Evolutionary conservation across 1,284 basidiomycete genomes (phyloP).

Genomic region (Apiotrichum gracile): DNA sequence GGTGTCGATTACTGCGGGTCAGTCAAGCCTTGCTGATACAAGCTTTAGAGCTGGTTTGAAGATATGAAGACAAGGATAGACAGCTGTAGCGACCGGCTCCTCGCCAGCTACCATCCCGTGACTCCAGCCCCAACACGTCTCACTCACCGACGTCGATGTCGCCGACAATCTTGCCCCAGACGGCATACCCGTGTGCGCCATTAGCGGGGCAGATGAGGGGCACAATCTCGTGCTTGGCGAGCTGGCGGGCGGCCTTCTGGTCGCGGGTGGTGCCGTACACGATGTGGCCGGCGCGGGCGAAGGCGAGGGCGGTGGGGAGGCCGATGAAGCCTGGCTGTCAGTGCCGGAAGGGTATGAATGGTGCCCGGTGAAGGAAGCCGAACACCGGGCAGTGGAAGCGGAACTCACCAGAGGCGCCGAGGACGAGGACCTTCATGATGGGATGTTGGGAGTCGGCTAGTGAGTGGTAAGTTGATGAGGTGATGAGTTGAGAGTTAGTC

Average conservation of each 20-base stretch:
- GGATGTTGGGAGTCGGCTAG: background rate
- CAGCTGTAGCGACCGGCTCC: too few species aligned
- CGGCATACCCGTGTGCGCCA: constrained; percentile 32
- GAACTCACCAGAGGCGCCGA: constrained; percentile 43
- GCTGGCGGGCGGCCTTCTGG: constrained; percentile 41
- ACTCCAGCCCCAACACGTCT: too few species aligned
- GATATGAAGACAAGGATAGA: constrained; percentile 32
- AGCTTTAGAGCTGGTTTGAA: background rate
- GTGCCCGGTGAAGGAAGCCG: background rate
- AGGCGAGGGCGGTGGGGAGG: constrained; percentile 51
- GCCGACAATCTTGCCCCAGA: constrained; percentile 49
- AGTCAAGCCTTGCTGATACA: background rate
- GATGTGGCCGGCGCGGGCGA: constrained; percentile 53
- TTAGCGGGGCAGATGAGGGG: constrained; percentile 50
- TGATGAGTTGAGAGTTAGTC: too few species aligned
- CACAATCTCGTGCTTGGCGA: constrained; percentile 53
- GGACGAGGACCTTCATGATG: constrained; percentile 42
- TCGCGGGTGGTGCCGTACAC: constrained; percentile 54
- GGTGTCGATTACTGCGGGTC: constrained; percentile 42
- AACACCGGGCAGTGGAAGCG: background rate
- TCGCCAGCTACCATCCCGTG: too few species aligned
- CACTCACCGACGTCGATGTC: constrained; percentile 52
- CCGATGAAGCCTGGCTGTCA: constrained; percentile 51
- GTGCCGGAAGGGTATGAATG: background rate
- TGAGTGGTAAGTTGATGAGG: too few species aligned